Percentiles rank a stretch among this genome's conserved stretches.
phyloP scores from a whole-genome alignment of 352 stramenopile genomes.

The Thraustochytrium sp. region DNA sequence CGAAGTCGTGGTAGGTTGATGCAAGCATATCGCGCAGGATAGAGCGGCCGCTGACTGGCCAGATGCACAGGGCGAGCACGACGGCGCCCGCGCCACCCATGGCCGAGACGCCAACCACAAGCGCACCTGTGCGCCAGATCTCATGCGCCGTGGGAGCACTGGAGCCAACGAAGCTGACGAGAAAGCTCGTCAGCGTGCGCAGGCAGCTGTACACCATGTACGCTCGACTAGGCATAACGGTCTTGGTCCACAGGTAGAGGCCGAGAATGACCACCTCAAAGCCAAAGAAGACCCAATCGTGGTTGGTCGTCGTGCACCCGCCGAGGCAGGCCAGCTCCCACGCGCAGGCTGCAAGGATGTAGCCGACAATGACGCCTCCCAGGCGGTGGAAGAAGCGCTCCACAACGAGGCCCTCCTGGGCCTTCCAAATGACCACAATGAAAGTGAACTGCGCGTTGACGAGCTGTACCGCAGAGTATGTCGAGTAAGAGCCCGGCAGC shows the following conservation, averaged over 20 bases:
- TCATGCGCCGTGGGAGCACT: background rate
- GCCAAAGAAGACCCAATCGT: background rate
- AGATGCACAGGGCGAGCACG: background rate
- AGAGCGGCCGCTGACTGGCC: background rate
- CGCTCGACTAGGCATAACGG: background rate
- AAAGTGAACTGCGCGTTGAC: conserved; percentile 29
- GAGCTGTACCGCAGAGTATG: background rate
- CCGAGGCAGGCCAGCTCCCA: background rate
- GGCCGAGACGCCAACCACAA: background rate
- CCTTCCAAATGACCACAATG: background rate
- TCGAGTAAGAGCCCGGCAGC: background rate
- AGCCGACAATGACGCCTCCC: background rate
- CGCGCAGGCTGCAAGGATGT: background rate
- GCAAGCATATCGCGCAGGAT: background rate
- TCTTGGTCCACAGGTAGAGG: background rate
- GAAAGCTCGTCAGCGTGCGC: background rate
- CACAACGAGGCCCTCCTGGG: conserved; percentile 6
- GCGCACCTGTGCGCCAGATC: background rate
- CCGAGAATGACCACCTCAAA: background rate
- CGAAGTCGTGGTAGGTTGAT: background rate
- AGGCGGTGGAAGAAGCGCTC: background rate
- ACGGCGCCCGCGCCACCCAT: background rate
- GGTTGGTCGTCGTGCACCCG: background rate
- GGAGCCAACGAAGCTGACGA: background rate
- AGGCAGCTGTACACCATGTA: background rate